phyloP scores from a whole-genome alignment of 192 early-diverging fungal genomes.

The Coemansia pectinata region DNA sequence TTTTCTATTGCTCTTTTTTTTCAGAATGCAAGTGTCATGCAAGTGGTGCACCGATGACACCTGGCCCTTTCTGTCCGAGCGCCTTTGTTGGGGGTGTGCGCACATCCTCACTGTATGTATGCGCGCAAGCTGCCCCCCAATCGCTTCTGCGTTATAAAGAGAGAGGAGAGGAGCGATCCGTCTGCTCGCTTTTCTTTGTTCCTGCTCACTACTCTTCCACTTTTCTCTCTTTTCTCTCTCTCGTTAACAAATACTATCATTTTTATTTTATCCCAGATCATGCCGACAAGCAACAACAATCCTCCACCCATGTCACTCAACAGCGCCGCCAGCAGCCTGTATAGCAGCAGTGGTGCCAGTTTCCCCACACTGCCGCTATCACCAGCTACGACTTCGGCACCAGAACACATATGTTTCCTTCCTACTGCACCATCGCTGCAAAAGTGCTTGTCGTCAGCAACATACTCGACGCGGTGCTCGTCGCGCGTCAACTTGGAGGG shows the following conservation, averaged over 20 bases:
- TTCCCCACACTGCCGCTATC: constrained; percentile 15
- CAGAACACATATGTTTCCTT: background rate
- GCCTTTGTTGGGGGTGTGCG: background rate
- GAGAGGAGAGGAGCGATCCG: background rate
- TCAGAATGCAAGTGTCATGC: background rate
- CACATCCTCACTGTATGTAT: background rate
- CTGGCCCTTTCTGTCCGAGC: background rate
- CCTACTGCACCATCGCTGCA: background rate
- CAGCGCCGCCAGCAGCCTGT: constrained; percentile 5
- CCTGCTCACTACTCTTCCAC: background rate
- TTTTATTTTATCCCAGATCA: background rate
- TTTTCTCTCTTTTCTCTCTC: background rate
- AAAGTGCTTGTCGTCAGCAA: constrained; percentile 1
- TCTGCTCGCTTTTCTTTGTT: background rate
- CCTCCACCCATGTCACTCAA: constrained; percentile 3
- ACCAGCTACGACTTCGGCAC: background rate
- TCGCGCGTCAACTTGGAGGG: constrained; percentile 34
- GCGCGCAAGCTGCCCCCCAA: background rate
- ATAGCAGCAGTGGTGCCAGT: background rate
- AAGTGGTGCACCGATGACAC: background rate
- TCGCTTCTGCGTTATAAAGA: constrained; percentile 1
- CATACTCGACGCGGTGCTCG: constrained; percentile 6
- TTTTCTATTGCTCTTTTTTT: background rate
- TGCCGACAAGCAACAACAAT: background rate
- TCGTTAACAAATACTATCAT: background rate